These are phyloP conservation scores for Scolecobasidium constrictum DNA, from an alignment of 2,329 filamentous ascomycete species.

Conservation along the genomic window DNA sequence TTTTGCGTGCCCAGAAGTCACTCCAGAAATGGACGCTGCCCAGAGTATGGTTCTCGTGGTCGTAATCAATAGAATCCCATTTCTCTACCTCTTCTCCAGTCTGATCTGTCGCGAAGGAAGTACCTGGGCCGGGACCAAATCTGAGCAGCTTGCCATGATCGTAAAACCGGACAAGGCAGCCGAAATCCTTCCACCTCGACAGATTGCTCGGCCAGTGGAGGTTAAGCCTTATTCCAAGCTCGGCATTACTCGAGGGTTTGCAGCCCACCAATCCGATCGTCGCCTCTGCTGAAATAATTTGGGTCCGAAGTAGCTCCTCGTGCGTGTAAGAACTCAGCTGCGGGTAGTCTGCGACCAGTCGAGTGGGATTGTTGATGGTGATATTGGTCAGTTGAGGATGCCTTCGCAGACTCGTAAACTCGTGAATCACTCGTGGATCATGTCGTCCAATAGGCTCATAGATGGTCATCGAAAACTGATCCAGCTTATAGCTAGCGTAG, in stretches of 20 bases:
- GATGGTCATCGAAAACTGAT: constrained; percentile 5
- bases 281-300: constrained; percentile 7
- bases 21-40: constrained; percentile 29
- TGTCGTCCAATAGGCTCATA: not conserved
- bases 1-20: constrained; percentile 30
- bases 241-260: constrained; percentile 22
- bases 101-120: too few species aligned
- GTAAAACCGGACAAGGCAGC: constrained; percentile 24
- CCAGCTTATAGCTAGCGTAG: not conserved
- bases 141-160: constrained; percentile 17
- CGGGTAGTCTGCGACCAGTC: not conserved
- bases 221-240: constrained; percentile 22
- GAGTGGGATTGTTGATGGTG: not conserved
- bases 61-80: constrained; percentile 14
- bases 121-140: too few species aligned
- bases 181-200: constrained; percentile 18
- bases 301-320: not conserved
- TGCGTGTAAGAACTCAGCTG: not conserved
- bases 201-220: constrained; percentile 24
- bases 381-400: not conserved
- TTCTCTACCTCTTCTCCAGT: too few species aligned
- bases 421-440: constrained; percentile 1
- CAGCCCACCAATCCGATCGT: constrained; percentile 10
- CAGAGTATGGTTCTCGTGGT: constrained; percentile 16
- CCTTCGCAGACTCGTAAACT: constrained; percentile 1